Evolutionary conservation across 2,329 filamentous ascomycete species (phyloP), one percentile per base, ranked within the genome.

Genomic region (Fusarium ambrosium): DNA sequence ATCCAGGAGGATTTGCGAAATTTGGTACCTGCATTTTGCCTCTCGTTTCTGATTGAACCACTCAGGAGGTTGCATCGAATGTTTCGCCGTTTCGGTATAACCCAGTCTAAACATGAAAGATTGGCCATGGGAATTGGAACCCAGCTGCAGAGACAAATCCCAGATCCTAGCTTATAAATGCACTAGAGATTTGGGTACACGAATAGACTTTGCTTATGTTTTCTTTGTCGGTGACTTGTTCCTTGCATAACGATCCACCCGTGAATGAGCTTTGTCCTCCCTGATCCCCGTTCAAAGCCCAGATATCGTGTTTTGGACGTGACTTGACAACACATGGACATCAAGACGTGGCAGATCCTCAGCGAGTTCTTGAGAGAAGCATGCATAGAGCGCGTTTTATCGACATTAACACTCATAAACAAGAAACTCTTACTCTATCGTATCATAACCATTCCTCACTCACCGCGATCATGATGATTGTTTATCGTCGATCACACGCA

Each of bases 401-500:
- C 48, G 16, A 3, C 22, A 22, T 43, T 59, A 48, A 36, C 48
- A 4, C 10, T 16, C 16, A 51, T 27, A 58, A 45, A 45, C 45
- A 67, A 67, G 43, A 51, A 37, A 53, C 56, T n/a, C 14, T 3
- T 29, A 51, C 16, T 51, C 7, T 20, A 45, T 39, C 60, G 56
- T 37, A 36, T 53, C 59, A 51, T 24, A 18, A 27, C 22, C 39
- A 37, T 64, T 56, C 62, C 34, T 56, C 61, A 61, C 66, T 56
- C 61, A 61, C 66, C 65, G 59, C 68, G 58, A 72, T 73, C 43
- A 68, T 62, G 55, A 68, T 62, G 62, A 65, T 74, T 75, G 64
- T 69, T 67, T 66, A 73, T 68, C 63, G 67, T 63, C 58, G 60
- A 73, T 73, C 66, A 68, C 27, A 36, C 64, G 59, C 73, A 78